Percentiles rank a stretch among this genome's conserved stretches.
These are phyloP conservation scores for Aspergillus texensis DNA, from an alignment of 2,329 filamentous ascomycete genomes.

Conservation along the genomic window DNA sequence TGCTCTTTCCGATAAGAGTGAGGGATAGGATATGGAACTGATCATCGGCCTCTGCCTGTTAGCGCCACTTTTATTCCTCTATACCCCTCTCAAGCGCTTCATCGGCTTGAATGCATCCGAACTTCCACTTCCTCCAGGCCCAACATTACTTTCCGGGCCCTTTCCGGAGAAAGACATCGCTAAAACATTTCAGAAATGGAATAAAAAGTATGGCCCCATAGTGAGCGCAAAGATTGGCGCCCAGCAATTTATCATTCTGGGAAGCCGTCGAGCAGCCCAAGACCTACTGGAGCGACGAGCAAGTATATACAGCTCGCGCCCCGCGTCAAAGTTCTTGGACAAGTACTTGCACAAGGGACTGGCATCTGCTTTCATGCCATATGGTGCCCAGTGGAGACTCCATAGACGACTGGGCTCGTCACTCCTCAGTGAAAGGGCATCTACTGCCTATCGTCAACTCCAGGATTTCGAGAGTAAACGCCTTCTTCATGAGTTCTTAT, in stretches of 20 bases:
- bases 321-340: constrained; percentile 27
- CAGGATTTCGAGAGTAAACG: constrained; percentile 54
- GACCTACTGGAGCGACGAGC: constrained; percentile 45
- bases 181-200: constrained; percentile 30
- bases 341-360: constrained; percentile 39
- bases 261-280: constrained; percentile 34
- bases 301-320: constrained; percentile 43
- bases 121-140: constrained; percentile 14
- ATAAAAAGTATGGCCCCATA: constrained; percentile 38
- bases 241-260: constrained; percentile 38
- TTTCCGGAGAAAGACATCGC: constrained; percentile 9
- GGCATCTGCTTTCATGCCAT: constrained; percentile 52
- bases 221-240: constrained; percentile 35
- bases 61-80: background rate
- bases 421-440: constrained; percentile 48
- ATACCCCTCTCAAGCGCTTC: background rate
- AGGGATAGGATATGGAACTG: background rate
- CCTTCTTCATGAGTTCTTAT: constrained; percentile 48
- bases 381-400: constrained; percentile 51
- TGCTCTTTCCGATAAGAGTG: background rate
- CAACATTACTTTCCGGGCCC: constrained; percentile 9
- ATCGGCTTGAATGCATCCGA: background rate
- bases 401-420: constrained; percentile 45
- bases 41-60: background rate
- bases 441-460: constrained; percentile 50